phyloP scores from a whole-genome alignment of 371 early-diverging fungal species.

The Amoeboaphelidium protococcarum region DNA sequence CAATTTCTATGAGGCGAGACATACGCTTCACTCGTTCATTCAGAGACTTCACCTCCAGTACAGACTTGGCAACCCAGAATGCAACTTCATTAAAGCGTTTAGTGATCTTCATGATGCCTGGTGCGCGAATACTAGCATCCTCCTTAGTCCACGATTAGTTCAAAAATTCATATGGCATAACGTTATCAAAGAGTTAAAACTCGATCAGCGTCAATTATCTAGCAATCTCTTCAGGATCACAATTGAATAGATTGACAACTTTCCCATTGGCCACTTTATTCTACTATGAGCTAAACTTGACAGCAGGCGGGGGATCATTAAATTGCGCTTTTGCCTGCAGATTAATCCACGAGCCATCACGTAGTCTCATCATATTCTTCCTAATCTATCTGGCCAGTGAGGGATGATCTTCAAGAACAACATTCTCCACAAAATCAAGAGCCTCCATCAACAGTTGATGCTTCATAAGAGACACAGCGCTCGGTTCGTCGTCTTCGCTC shows the following conservation, averaged over 20 bases:
- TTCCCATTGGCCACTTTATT: neutral
- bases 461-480: constrained; percentile 2
- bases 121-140: neutral
- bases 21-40: neutral
- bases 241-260: neutral
- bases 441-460: neutral
- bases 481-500: neutral
- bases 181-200: neutral
- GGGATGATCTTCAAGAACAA: constrained; percentile 9
- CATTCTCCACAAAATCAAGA: constrained; percentile 7
- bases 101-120: neutral
- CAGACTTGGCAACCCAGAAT: neutral
- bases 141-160: neutral
- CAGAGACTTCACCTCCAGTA: neutral
- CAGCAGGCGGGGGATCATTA: neutral
- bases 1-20: neutral
- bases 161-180: neutral
- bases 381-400: constrained; percentile 10
- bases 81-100: neutral
- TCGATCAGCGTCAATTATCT: neutral
- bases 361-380: constrained; percentile 3
- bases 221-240: neutral
- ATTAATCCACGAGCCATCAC: constrained; percentile 5
- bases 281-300: neutral
- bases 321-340: neutral